Evolutionary conservation across 164 flowering plant genomes (phyloP).

Genomic region (Aristolochia contorta): DNA sequence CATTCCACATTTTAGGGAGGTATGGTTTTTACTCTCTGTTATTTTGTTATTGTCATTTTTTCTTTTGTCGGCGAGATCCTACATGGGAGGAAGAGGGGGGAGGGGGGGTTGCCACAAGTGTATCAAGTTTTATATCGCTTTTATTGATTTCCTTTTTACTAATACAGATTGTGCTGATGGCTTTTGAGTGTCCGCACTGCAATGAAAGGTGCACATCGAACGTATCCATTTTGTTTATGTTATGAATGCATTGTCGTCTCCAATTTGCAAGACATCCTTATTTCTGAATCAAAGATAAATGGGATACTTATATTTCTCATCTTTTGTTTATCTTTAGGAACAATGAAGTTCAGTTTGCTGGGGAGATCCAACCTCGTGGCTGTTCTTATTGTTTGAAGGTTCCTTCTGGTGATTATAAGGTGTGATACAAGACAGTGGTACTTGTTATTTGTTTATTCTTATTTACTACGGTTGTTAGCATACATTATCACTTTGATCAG

Average conservation of each 20-base stretch:
- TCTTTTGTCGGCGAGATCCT: no score
- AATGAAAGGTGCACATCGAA: conserved; percentile 50
- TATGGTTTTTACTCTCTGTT: conserved; percentile 10
- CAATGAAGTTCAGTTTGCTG: conserved; percentile 96
- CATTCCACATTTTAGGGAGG: conserved; percentile 91
- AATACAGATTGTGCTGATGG: conserved; percentile 72
- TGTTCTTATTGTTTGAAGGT: conserved; percentile 47
- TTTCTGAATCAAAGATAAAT: background rate
- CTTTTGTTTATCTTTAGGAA: conserved; percentile 37
- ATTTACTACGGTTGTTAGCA: no score
- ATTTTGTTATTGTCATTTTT: background rate
- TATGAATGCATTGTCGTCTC: background rate
- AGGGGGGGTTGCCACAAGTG: no score
- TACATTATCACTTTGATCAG: no score
- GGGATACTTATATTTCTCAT: background rate
- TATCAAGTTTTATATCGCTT: background rate
- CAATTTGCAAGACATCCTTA: background rate
- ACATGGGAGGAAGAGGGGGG: no score
- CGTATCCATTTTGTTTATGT: background rate
- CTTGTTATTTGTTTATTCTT: no score
- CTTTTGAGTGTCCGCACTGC: conserved; percentile 93
- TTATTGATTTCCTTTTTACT: background rate
- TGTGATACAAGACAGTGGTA: conserved; percentile 5
- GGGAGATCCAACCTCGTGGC: conserved; percentile 75
- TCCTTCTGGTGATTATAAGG: conserved; percentile 63